Evolutionary conservation across 2,329 filamentous ascomycete genomes (phyloP).

Genomic region (Colletotrichum sp.): DNA sequence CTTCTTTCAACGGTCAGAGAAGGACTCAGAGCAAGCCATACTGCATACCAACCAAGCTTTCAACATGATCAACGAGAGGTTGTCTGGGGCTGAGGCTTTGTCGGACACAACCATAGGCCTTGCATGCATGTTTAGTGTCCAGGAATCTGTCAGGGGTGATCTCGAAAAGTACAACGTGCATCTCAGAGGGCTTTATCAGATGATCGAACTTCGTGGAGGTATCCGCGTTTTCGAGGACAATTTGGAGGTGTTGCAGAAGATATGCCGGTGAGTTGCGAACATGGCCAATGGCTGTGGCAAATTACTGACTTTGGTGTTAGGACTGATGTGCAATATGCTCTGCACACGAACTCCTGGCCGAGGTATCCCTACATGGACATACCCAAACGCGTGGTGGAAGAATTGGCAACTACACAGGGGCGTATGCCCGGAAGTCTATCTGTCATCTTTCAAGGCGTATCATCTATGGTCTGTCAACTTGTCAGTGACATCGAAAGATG

Average conservation of each 20-base stretch:
- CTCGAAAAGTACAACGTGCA: not conserved
- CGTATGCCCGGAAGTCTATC: not conserved
- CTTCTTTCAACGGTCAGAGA: not conserved
- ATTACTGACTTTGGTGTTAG: fast-evolving
- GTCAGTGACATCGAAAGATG: not conserved
- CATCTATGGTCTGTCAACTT: not conserved
- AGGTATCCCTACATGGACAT: not conserved
- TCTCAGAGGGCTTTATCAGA: not conserved
- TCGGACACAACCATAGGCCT: not conserved
- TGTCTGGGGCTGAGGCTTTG: not conserved
- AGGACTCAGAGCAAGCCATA: not conserved
- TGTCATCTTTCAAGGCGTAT: not conserved
- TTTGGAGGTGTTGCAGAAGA: not conserved
- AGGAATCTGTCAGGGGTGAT: not conserved
- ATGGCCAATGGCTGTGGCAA: too few relatives aligned
- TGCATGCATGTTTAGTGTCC: not conserved
- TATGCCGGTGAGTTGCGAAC: not conserved
- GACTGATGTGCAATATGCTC: not conserved
- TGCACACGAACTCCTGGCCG: not conserved
- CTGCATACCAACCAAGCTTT: not conserved
- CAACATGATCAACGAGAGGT: not conserved
- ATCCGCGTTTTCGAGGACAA: not conserved
- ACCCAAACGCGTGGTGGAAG: not conserved
- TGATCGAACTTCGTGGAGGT: not conserved
- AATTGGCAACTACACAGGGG: not conserved